Base-by-base conservation (phyloP, 352 stramenopile genomes). In the Phytophthora sojae region DNA sequence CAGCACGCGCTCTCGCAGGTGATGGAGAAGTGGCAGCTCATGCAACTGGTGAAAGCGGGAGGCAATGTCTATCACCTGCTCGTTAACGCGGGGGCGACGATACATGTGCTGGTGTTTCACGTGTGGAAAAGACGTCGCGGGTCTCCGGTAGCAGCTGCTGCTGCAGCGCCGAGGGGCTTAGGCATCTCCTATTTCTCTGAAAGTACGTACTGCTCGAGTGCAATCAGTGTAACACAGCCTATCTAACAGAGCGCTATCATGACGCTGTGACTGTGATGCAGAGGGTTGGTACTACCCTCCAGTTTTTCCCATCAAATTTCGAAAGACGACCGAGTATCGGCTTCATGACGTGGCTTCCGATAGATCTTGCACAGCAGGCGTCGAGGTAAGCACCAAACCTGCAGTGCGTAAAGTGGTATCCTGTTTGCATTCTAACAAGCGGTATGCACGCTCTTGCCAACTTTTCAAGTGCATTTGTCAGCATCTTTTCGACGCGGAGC, bases 401-500 rank as follows among this genome's bases (percentile, higher is more conserved):
- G 17, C 39, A 49, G 12, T 7, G 12, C 39, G 39, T 8, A 51
- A 51, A 51, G 25, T 7, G 9, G 6, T 4, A 47, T 47, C 39
- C 26, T 29, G 26, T 29, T 5, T 29, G 4, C 26, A 5, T 29
- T 6, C 26, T 9, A 32, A 32, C 29, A 32, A 32, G 3, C 1
- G 29, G 8, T 32, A 9, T 7, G 0, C 7, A 44, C 37, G 12
- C 4, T 44, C 37, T 15, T 63, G 21, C 42, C 25, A 3, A 21
- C 21, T 5, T 32, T 57, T 9, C 0, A 12, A 91, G 82, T 88
- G 77, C 49, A 17, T 79, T 35, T 63, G 50, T 23, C 79, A 92
- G 59, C 78, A 85, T 51, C 56, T 79, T 37, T 87, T 93, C 50
- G 81, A 92, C 54, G 75, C 83, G 14, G 86, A 93, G 62, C 54